Evolutionary conservation across 345 rosid genomes (phyloP), one percentile per base, ranked within the genome.

Genomic region (Eucalyptus curtisii): DNA sequence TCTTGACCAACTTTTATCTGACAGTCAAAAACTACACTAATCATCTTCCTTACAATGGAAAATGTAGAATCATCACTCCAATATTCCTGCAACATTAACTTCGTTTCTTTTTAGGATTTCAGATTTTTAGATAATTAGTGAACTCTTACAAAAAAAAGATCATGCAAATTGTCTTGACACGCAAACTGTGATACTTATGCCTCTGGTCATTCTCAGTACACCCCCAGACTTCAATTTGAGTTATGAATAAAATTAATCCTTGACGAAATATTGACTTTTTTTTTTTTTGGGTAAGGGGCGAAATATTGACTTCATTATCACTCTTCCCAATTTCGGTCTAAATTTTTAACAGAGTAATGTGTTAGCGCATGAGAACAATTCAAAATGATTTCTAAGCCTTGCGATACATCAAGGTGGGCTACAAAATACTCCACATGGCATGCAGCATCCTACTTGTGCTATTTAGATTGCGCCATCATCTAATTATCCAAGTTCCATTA

Each of bases 1-100:
- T 89, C 90, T 20, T 90, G 50, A 52, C 94, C 92, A 11, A 90
- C 33, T 89, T 94, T 93, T 42, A 94, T 94, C 96, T 94, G 86
- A 45, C 80, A 44, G 86, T 13, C 61, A 49, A 49, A 5, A 7
- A 24, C 76, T 50, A 20, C 33, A 13, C 17, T 2, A 27, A 50
- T 85, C 86, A 45, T 85, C 49, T 25, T 22, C 20, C 33, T 45
- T 27, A 11, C n/a, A 48, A 85, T 50, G 71, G 71, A 61, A 61
- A 61, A 30, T 30, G 71, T 16, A 30, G 33, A 30, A 42, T 42
- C 33, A 13, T 31, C 52, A 6, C 71, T 30, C 33, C 33, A 30
- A 61, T 3, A 30, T 30, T 61, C 71, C 71, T 61, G 30, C 5
- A 61, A 61, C 71, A 61, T 30, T 30, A 61, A 61, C 71, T 61